Evolutionary conservation across 2,329 filamentous ascomycete genomes (phyloP), one percentile per base, ranked within the genome.

Genomic region (Fusarium sororula): DNA sequence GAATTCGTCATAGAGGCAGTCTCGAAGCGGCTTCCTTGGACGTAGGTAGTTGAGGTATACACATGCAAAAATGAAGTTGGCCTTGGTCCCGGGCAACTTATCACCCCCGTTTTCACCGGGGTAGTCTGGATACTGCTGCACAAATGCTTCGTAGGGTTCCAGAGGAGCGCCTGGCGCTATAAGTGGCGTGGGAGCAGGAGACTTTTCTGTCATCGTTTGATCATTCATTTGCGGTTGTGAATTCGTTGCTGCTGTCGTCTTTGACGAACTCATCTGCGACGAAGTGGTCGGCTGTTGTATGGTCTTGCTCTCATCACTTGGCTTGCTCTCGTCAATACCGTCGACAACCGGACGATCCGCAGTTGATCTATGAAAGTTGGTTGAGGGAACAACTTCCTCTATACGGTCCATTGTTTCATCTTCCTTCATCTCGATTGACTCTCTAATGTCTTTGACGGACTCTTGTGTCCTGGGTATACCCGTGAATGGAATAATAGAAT

Each of bases 1-100:
- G 59, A 89, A 87, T 62, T 90, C 88, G 72, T 90, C 88, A 66
- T 85, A 89, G 0, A 88, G 75, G 60, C 80, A 87, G 30, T 83
- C 82, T 18, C 83, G 81, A 24, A 88, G 75, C 9, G 73, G 58
- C 14, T 79, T 78, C 18, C 79, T 72, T 30, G 79, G 74, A 47
- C 80, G 79, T 4, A 87, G 78, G 58, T 81, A 82, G 24, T 84
- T 79, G 13, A 89, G 75, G 70, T 81, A 85, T 0, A 85, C 76
- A 57, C 87, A 84, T 0, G 85, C 85, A 28, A 80, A 81, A 30
- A 88, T 75, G 60, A 90, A 90, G 15, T 83, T 77, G 8, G 72
- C 74, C 8, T 82, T 75, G 32, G 75, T 83, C 4, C 84, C 86
- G 3, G 64, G 50, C 44, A 60, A 38, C 26, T 61, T 73, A 18